A percentile compares a stretch with the other conserved stretches of the same genome.
Evolutionary conservation across 2,329 filamentous ascomycete genomes (phyloP).

Genomic region (Fusarium kyushuense): DNA sequence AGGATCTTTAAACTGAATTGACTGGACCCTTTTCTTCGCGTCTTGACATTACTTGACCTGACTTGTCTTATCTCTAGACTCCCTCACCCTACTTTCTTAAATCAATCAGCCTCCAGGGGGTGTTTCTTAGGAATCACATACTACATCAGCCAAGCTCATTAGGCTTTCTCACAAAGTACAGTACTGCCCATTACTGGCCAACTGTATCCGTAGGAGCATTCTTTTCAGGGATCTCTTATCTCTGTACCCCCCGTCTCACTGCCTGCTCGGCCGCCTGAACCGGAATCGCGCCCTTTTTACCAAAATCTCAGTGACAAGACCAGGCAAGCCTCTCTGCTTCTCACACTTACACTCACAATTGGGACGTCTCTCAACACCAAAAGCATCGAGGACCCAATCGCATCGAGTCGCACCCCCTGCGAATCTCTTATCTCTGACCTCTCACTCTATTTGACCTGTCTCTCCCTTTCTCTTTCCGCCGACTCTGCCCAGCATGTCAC

Average conservation of each 20-base stretch:
- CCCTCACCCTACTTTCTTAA: not conserved
- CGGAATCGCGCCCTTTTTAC: slow-evolving; percentile 15
- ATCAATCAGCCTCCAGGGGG: slow-evolving; percentile 1
- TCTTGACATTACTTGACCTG: not conserved
- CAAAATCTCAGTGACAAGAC: slow-evolving; percentile 8
- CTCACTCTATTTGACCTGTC: slow-evolving; percentile 14
- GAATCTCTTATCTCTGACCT: slow-evolving; percentile 27
- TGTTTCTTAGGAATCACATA: not conserved
- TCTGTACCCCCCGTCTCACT: slow-evolving; percentile 14
- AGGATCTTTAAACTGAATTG: slow-evolving; percentile 1
- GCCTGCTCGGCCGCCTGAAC: slow-evolving; percentile 3
- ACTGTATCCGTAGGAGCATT: not conserved
- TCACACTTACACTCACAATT: slow-evolving; percentile 1
- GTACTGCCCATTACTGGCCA: not conserved
- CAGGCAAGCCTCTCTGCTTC: not conserved
- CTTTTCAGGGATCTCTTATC: slow-evolving; percentile 34
- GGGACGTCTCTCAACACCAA: slow-evolving; percentile 15
- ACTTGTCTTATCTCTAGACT: slow-evolving; percentile 5
- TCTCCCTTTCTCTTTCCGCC: slow-evolving; percentile 1
- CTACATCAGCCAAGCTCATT: slow-evolving; percentile 11
- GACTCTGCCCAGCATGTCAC: slow-evolving; percentile 23
- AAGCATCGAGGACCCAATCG: slow-evolving; percentile 1
- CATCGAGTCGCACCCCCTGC: slow-evolving; percentile 20
- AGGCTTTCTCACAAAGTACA: not conserved
- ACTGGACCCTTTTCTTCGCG: slow-evolving; percentile 5